A percentile compares a stretch with the other conserved stretches of the same genome.
Evolutionary conservation across 345 rosid genomes (phyloP).

Genomic region (Bruguiera parviflora): DNA sequence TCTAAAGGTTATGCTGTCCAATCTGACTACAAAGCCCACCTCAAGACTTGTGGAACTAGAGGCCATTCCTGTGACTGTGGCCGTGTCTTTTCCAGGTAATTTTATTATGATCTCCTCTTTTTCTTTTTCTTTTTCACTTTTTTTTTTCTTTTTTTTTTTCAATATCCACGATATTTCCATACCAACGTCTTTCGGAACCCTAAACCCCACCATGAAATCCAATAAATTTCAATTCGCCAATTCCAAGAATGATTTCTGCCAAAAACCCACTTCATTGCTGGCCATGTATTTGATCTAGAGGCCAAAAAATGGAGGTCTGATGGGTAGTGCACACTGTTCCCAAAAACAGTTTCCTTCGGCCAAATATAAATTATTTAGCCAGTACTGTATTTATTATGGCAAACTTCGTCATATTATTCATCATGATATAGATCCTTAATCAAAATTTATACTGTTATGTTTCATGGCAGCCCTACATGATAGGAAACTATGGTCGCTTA

Average conservation of each 20-base stretch:
- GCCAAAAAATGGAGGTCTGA: conserved; percentile 14
- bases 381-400: conserved; percentile 10
- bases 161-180: too few species aligned
- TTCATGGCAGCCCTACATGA: conserved; percentile 40
- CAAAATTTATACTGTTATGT: conserved; percentile 36
- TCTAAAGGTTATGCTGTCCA: conserved; percentile 83
- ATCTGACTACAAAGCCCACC: conserved; percentile 86
- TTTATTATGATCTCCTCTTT: not conserved
- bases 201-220: not conserved
- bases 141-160: too few species aligned
- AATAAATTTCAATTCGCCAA: conserved; percentile 10
- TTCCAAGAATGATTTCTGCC: conserved; percentile 33
- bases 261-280: conserved; percentile 7
- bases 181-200: not conserved
- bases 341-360: conserved; percentile 20
- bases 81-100: conserved; percentile 83
- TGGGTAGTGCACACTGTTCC: conserved; percentile 19
- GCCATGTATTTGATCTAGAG: conserved; percentile 16
- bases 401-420: conserved; percentile 26
- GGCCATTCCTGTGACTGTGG: conserved; percentile 93
- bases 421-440: conserved; percentile 21
- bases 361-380: conserved; percentile 1
- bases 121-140: not conserved
- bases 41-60: conserved; percentile 82
- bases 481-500: conserved; percentile 1